A percentile compares a stretch with the other conserved stretches of the same genome.
Evolutionary conservation across 129 eudicot species (phyloP).

Genomic region (Flaveria robusta): DNA sequence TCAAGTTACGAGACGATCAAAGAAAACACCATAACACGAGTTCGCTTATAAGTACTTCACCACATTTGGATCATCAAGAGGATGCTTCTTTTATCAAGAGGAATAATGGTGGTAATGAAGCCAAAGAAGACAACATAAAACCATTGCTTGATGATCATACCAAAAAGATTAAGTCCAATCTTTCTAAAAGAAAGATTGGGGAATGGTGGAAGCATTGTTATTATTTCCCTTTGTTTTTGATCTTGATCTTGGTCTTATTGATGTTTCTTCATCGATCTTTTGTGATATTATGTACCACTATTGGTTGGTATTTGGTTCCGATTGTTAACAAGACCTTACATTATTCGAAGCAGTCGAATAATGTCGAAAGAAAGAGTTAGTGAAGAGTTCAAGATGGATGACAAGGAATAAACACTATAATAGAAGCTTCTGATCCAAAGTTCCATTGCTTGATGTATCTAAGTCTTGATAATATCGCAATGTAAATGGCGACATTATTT

Average conservation of each 20-base stretch:
- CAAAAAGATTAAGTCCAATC: slow-evolving; percentile 20
- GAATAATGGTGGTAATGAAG: background rate
- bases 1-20: slow-evolving; percentile 29
- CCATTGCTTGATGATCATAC: background rate
- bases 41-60: background rate
- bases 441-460: slow-evolving; percentile 9
- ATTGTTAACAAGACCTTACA: slow-evolving; percentile 19
- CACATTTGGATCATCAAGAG: slow-evolving; percentile 1
- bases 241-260: slow-evolving; percentile 49
- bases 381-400: slow-evolving; percentile 18
- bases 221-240: slow-evolving; percentile 38
- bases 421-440: slow-evolving; percentile 4
- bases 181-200: slow-evolving; percentile 27
- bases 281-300: slow-evolving; percentile 45
- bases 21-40: slow-evolving; percentile 17
- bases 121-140: slow-evolving; percentile 3
- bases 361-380: slow-evolving; percentile 23
- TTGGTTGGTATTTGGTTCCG: slow-evolving; percentile 60
- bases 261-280: slow-evolving; percentile 45
- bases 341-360: slow-evolving; percentile 26
- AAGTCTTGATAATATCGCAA: background rate
- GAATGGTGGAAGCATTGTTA: slow-evolving; percentile 41
- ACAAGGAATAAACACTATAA: slow-evolving; percentile 1
- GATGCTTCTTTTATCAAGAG: background rate
- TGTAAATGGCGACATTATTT: slow-evolving; percentile 16